Evolutionary conservation across 2,329 filamentous ascomycete species (phyloP).

Genomic region (Macrophomina phaseolina): DNA sequence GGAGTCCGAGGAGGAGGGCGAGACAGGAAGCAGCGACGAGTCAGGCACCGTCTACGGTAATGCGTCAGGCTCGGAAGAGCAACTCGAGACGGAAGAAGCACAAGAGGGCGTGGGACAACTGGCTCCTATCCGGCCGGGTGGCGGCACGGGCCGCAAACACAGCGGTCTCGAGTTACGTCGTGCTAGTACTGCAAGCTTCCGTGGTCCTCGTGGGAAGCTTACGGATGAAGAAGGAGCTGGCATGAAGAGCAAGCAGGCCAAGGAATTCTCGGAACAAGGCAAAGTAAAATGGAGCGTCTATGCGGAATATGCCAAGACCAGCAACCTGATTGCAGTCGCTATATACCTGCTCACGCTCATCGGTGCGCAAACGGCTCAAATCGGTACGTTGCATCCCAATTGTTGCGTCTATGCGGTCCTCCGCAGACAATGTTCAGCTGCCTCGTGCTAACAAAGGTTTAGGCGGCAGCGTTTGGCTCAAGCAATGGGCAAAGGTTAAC

Average conservation of each 20-base stretch:
- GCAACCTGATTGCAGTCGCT: conserved; percentile 81
- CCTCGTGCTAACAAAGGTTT: conserved; percentile 14
- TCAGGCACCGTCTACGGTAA: conserved; percentile 62
- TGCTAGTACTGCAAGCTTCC: conserved; percentile 90
- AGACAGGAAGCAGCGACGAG: conserved; percentile 70
- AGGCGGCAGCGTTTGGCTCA: conserved; percentile 90
- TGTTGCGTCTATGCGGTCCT: conserved; percentile 3
- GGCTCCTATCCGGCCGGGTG: conserved; percentile 70
- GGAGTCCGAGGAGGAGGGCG: conserved; percentile 49
- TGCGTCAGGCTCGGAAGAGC: conserved; percentile 54
- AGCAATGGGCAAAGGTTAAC: conserved; percentile 87
- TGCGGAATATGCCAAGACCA: conserved; percentile 90
- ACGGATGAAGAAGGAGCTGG: conserved; percentile 79
- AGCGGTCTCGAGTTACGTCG: conserved; percentile 78
- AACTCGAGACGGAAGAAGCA: conserved; percentile 62
- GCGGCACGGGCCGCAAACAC: conserved; percentile 63
- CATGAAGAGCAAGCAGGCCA: conserved; percentile 80
- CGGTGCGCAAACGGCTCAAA: conserved; percentile 79
- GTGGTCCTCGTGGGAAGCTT: conserved; percentile 81
- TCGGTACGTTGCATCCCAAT: conserved; percentile 61
- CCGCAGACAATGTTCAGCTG: neutral
- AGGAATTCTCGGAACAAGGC: conserved; percentile 90
- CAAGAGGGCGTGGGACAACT: conserved; percentile 79
- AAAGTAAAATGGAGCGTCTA: conserved; percentile 99
- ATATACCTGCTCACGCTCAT: conserved; percentile 81